These are phyloP conservation scores for Tolypocladium inflatum DNA, from an alignment of 2,329 filamentous ascomycete genomes.

Conservation along the genomic window DNA sequence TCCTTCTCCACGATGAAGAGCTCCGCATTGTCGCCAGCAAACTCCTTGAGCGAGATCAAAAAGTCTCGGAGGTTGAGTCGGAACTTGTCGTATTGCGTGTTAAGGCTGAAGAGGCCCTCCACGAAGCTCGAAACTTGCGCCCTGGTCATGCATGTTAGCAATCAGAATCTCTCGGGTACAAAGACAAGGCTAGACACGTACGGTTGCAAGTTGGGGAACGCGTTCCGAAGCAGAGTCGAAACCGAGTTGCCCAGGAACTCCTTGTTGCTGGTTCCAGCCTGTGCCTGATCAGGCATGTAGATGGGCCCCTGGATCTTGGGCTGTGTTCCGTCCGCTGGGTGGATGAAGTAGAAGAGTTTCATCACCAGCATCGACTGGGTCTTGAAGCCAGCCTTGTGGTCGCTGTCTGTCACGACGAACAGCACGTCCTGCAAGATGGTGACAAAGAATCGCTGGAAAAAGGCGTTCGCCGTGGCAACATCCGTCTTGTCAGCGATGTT, in stretches of 20 bases:
- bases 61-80: conserved; percentile 94
- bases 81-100: conserved; percentile 87
- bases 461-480: conserved; percentile 74
- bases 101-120: conserved; percentile 77
- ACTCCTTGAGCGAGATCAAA: conserved; percentile 94
- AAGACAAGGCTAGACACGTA: conserved; percentile 37
- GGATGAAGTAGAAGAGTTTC: conserved; percentile 94
- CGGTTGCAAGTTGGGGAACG: conserved; percentile 88
- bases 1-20: conserved; percentile 92
- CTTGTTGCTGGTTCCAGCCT: conserved; percentile 74
- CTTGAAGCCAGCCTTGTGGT: conserved; percentile 99
- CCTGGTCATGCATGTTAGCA: conserved; percentile 38
- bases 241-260: conserved; percentile 89
- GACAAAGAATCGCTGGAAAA: conserved; percentile 97
- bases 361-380: conserved; percentile 89
- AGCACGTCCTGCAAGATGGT: conserved; percentile 95
- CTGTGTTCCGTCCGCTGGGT: conserved; percentile 54
- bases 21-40: conserved; percentile 89
- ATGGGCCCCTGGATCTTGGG: conserved; percentile 91
- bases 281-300: conserved; percentile 76
- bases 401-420: conserved; percentile 93
- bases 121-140: conserved; percentile 86
- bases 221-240: conserved; percentile 71
- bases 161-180: not conserved
- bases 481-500: conserved; percentile 96